These are phyloP conservation scores for Solanum gandarillasii DNA, from an alignment of 257 asterid species.

Conservation along the genomic window DNA sequence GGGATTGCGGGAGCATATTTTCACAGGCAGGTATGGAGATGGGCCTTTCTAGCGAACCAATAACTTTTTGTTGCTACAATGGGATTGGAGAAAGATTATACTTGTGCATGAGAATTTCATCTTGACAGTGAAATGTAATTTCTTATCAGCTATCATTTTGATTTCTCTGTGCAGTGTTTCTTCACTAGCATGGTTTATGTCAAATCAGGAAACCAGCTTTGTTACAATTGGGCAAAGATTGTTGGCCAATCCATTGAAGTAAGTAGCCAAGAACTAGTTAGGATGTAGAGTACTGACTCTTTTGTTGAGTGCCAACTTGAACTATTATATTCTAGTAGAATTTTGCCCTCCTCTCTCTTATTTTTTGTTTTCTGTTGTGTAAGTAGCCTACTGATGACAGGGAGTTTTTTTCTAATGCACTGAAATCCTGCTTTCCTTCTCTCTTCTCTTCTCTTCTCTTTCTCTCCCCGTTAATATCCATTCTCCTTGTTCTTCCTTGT, in stretches of 20 bases:
- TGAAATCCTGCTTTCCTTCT: background rate
- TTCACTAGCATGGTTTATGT: conserved; percentile 98
- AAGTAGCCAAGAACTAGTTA: conserved; percentile 23
- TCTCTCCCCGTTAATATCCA: background rate
- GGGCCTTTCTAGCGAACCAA: background rate
- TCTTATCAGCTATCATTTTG: background rate
- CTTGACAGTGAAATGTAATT: background rate
- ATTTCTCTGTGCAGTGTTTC: conserved; percentile 61
- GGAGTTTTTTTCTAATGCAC: background rate
- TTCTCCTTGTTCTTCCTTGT: background rate
- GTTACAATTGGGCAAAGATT: conserved; percentile 96
- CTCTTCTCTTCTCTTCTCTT: background rate
- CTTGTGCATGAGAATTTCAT: background rate
- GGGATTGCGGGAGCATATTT: conserved; percentile 93
- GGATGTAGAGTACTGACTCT: background rate
- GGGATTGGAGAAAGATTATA: background rate
- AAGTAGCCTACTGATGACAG: background rate
- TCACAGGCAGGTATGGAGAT: conserved; percentile 73
- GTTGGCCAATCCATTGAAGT: conserved; percentile 94
- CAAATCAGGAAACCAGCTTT: conserved; percentile 83
- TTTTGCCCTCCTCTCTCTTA: background rate
- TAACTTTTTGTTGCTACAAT: background rate
- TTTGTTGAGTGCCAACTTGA: conserved; percentile 4
- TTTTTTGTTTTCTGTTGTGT: background rate
- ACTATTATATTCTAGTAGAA: background rate